These are phyloP conservation scores for Ophiostoma sp. DNA, from an alignment of 2,329 filamentous ascomycete species.

Conservation along the genomic window DNA sequence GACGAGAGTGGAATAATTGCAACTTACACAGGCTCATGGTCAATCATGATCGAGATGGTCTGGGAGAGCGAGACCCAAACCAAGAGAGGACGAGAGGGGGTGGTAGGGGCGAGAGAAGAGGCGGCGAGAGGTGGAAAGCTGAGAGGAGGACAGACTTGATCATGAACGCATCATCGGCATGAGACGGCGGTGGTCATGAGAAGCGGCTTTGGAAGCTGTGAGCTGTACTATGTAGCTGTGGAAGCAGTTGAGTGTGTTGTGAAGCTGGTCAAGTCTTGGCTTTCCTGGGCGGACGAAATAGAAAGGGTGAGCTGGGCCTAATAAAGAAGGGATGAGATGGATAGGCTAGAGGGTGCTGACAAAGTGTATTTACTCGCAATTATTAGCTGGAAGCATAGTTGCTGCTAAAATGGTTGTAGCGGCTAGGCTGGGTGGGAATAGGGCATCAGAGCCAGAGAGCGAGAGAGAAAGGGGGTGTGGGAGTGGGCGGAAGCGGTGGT, in stretches of 20 bases:
- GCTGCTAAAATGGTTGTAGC: not conserved
- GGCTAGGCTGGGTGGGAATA: not conserved
- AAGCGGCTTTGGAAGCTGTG: not conserved
- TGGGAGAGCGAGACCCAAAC: conserved; percentile 24
- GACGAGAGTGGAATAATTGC: not conserved
- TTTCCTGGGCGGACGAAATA: conserved; percentile 20
- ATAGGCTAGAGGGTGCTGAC: not conserved
- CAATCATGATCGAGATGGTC: conserved; percentile 27
- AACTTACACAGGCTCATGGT: conserved; percentile 29
- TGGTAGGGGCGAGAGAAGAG: conserved; percentile 5
- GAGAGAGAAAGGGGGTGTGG: not conserved
- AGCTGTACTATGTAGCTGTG: conserved; percentile 9
- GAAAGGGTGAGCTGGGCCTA: conserved; percentile 19
- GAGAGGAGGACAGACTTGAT: not conserved
- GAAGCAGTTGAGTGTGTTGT: conserved; percentile 14
- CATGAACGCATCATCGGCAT: not conserved
- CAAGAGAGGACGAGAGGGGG: conserved; percentile 13
- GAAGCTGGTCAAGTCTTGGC: conserved; percentile 23
- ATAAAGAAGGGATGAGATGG: conserved; percentile 2
- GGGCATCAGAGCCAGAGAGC: not conserved
- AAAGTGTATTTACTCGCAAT: not conserved
- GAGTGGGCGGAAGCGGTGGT: conserved; percentile 6
- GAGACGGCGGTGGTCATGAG: not conserved
- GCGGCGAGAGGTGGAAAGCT: not conserved
- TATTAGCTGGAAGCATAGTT: not conserved